phyloP scores from a whole-genome alignment of 805 yeast genomes.

The Suhomyces emberorum region DNA sequence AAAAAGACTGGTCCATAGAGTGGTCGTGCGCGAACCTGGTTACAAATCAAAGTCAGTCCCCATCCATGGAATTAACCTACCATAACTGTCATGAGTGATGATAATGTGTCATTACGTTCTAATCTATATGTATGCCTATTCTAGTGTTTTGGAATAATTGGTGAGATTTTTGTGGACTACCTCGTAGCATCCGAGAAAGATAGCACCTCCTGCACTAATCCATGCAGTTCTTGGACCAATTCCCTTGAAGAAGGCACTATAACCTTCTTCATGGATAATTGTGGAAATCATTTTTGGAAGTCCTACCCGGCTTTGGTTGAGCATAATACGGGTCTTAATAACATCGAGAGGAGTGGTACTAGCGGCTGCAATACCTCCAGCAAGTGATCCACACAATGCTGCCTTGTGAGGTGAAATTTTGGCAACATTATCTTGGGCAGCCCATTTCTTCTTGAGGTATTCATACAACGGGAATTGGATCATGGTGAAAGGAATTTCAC shows the following conservation, averaged over 20 bases:
- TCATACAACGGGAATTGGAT: constrained; percentile 96
- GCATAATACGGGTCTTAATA: constrained; percentile 82
- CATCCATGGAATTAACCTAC: no score
- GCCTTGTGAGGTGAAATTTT: constrained; percentile 67
- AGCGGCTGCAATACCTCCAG: constrained; percentile 83
- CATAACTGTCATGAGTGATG: no score
- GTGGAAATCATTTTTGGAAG: constrained; percentile 45
- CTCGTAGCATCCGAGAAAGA: constrained; percentile 93
- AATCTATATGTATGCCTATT: no score
- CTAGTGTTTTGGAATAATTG: no score
- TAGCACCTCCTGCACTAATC: constrained; percentile 98
- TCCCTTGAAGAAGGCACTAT: constrained; percentile 70
- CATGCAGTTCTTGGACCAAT: constrained; percentile 95
- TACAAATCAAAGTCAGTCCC: no score
- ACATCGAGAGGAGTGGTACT: constrained; percentile 78
- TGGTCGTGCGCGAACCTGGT: no score
- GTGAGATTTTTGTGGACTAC: constrained; percentile 44
- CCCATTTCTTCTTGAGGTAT: constrained; percentile 62
- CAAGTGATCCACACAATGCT: constrained; percentile 77
- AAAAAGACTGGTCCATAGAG: no score
- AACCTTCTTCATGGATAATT: constrained; percentile 72
- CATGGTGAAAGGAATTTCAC: constrained; percentile 96
- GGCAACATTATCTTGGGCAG: constrained; percentile 23
- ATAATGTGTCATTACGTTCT: no score
- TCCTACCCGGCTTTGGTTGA: constrained; percentile 49